Conservation (phyloP, 371 early-diverging fungal species). For the Zychaea mexicana region DNA sequence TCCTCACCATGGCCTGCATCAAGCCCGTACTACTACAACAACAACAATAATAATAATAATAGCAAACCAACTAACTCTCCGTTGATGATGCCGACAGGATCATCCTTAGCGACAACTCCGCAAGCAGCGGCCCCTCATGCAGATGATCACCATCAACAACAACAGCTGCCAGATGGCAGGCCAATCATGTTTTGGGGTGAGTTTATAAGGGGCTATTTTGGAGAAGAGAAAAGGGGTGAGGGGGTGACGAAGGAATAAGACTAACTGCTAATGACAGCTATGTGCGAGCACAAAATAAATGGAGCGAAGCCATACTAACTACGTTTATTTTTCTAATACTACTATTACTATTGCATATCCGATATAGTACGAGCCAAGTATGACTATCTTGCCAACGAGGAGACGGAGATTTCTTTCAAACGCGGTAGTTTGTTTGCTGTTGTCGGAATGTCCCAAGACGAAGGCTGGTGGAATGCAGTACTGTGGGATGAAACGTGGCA, state of each 20-base stretch:
- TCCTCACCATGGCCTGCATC: not conserved
- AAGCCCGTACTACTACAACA: not conserved
- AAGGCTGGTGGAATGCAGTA: constrained; percentile 30
- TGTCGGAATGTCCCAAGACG: constrained; percentile 13
- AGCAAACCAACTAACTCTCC: not conserved
- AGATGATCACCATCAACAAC: constrained; percentile 12
- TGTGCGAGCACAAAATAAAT: too few species aligned
- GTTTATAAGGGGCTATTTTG: not conserved
- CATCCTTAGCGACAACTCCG: not conserved
- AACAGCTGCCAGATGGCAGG: constrained; percentile 31
- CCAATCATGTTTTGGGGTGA: constrained; percentile 46
- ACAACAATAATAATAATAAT: not conserved
- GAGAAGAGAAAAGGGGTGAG: not conserved
- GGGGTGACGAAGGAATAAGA: not conserved
- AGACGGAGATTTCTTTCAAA: constrained; percentile 32
- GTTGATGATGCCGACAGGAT: not conserved
- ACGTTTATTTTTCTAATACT: too few species aligned
- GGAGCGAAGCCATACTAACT: too few species aligned
- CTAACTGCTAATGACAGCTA: too few species aligned
- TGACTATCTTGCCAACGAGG: constrained; percentile 33
- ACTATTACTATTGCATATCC: not conserved
- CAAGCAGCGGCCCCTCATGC: constrained; percentile 4
- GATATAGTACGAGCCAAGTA: constrained; percentile 38
- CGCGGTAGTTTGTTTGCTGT: constrained; percentile 25
- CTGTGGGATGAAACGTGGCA: constrained; percentile 27